Percentiles rank a stretch among this genome's conserved stretches.
These are phyloP conservation scores for Scleromitrula shiraiana DNA, from an alignment of 2,329 filamentous ascomycete genomes.

Conservation along the genomic window DNA sequence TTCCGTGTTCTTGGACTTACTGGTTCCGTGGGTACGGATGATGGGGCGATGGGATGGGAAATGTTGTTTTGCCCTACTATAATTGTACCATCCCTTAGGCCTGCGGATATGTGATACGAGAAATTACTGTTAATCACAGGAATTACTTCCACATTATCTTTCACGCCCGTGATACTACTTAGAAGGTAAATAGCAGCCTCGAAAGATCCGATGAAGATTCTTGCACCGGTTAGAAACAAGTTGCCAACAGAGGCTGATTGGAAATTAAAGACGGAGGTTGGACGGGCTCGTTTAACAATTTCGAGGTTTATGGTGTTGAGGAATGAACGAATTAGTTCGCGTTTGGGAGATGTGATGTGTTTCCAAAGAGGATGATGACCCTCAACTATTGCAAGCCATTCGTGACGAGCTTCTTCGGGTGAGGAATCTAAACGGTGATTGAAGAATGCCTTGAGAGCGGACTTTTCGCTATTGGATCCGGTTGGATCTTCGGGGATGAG, in stretches of 20 bases:
- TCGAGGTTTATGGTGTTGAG: constrained; percentile 71
- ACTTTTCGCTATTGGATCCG: constrained; percentile 47
- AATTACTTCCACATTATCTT: constrained; percentile 67
- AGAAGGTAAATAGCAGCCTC: constrained; percentile 89
- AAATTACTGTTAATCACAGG: constrained; percentile 94
- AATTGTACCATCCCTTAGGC: constrained; percentile 55
- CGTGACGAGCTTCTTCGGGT: constrained; percentile 52
- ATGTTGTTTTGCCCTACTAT: constrained; percentile 93
- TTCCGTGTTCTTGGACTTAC: constrained; percentile 14
- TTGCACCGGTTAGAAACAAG: constrained; percentile 73
- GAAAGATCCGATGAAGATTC: constrained; percentile 86
- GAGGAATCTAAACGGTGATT: constrained; percentile 72
- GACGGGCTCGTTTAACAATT: constrained; percentile 67
- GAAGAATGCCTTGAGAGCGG: constrained; percentile 74
- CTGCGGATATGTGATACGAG: constrained; percentile 86
- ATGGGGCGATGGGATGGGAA: constrained; percentile 54
- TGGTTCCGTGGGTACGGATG: constrained; percentile 11
- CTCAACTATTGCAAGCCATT: constrained; percentile 88
- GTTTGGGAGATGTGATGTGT: constrained; percentile 60
- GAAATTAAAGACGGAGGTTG: constrained; percentile 69
- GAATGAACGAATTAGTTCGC: constrained; percentile 69
- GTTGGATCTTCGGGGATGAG: constrained; percentile 64
- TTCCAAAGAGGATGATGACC: constrained; percentile 66
- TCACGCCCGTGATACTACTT: constrained; percentile 78
- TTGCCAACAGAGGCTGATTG: constrained; percentile 70